These are phyloP conservation scores for Pyrus pyrifolia DNA, from an alignment of 306 rosid species.

Conservation along the genomic window DNA sequence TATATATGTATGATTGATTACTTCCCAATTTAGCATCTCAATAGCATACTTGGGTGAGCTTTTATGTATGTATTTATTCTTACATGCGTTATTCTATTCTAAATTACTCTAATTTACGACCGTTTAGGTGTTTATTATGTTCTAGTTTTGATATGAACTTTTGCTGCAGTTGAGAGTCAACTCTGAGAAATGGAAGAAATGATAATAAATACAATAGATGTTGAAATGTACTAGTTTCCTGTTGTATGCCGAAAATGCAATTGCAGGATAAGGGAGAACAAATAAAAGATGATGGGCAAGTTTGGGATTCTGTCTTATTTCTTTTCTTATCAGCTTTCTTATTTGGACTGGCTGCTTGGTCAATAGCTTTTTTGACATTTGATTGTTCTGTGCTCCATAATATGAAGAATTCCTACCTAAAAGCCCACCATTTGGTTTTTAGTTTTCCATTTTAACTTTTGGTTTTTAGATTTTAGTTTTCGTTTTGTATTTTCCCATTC, in stretches of 20 bases:
- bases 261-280: not conserved
- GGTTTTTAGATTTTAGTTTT: no score
- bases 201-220: not conserved
- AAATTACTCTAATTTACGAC: no score
- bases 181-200: not conserved
- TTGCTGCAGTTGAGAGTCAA: constrained; percentile 4
- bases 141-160: not conserved
- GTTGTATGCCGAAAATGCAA: not conserved
- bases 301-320: not conserved
- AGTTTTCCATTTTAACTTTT: no score
- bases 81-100: not conserved
- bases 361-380: not conserved
- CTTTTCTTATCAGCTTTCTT: not conserved
- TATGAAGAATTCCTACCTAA: not conserved
- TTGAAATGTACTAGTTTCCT: constrained; percentile 5
- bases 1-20: not conserved
- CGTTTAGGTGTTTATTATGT: not conserved
- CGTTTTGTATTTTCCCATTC: no score
- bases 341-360: not conserved
- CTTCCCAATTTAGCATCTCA: not conserved
- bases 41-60: not conserved
- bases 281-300: not conserved
- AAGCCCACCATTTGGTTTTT: no score
- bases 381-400: not conserved
- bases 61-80: no score